A percentile compares a stretch with the other conserved stretches of the same genome.
Evolutionary conservation across 345 rosid species (phyloP).

Genomic region (Citrus reticulata): DNA sequence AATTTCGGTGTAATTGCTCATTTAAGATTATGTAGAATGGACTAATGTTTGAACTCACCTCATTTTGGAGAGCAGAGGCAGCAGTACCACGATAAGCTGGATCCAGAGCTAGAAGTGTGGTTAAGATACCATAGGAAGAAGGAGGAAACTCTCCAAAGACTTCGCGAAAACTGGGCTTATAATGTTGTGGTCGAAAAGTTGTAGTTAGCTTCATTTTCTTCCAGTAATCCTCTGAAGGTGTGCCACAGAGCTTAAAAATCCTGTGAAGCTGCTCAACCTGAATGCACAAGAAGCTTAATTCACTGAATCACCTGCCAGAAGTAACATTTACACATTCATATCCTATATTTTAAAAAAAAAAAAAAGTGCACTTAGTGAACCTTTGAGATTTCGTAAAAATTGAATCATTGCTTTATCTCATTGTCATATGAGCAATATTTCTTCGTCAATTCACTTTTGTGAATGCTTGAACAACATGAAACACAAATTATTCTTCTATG

Average conservation of each 20-base stretch:
- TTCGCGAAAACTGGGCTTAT: slow-evolving; percentile 63
- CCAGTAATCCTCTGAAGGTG: slow-evolving; percentile 84
- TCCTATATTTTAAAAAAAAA: background rate
- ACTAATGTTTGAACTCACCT: slow-evolving; percentile 29
- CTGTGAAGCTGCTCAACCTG: slow-evolving; percentile 92
- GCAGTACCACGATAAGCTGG: slow-evolving; percentile 72
- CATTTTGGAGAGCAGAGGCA: slow-evolving; percentile 58
- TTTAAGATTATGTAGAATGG: background rate
- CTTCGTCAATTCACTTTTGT: background rate
- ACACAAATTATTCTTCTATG: background rate
- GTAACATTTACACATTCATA: background rate
- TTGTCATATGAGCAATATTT: background rate
- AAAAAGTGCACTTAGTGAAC: background rate
- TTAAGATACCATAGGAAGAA: slow-evolving; percentile 51
- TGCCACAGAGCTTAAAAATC: slow-evolving; percentile 86
- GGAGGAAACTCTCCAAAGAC: slow-evolving; percentile 56
- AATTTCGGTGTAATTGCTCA: background rate
- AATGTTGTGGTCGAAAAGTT: slow-evolving; percentile 68
- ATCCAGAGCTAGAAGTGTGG: slow-evolving; percentile 62
- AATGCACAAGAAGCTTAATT: slow-evolving; percentile 15
- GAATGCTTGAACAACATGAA: background rate
- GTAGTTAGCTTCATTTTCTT: slow-evolving; percentile 60
- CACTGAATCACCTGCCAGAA: slow-evolving; percentile 15
- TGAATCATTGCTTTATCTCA: background rate
- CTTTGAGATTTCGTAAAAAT: background rate